Conservation (phyloP, 306 rosid genomes). For the Canavalia ensiformis region DNA sequence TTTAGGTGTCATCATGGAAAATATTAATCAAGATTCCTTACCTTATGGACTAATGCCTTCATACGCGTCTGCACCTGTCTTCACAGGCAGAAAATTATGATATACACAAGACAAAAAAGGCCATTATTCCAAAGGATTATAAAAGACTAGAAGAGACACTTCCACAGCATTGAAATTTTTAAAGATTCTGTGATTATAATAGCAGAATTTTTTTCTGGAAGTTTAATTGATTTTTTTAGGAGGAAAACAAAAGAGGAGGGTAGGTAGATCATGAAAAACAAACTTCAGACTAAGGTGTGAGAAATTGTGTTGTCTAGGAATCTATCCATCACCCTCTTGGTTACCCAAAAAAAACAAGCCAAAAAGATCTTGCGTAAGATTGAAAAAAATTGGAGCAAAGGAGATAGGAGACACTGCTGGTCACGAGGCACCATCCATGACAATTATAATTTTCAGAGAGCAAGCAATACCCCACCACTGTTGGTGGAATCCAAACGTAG, state of each 20-base stretch:
- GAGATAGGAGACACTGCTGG: constrained; percentile 26
- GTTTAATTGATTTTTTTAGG: neutral
- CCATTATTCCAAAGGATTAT: constrained; percentile 26
- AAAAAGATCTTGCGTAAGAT: constrained; percentile 2
- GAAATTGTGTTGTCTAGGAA: neutral
- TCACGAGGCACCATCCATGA: constrained; percentile 34
- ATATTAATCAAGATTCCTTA: constrained; percentile 39
- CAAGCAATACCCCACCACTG: constrained; percentile 49
- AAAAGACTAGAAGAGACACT: constrained; percentile 3
- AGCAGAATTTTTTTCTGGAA: constrained; percentile 5
- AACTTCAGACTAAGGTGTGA: neutral
- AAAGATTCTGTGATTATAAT: neutral
- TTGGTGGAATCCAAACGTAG: constrained; percentile 43
- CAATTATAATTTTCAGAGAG: constrained; percentile 23
- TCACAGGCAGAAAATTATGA: constrained; percentile 15
- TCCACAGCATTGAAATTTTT: constrained; percentile 25
- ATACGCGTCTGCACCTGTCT: constrained; percentile 26
- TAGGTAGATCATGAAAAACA: neutral
- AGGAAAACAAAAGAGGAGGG: neutral
- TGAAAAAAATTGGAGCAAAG: constrained; percentile 8
- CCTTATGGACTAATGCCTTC: neutral
- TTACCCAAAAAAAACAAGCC: constrained; percentile 23
- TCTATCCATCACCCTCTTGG: neutral
- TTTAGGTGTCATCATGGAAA: constrained; percentile 36
- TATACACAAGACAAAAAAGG: constrained; percentile 28